phyloP scores from a whole-genome alignment of 176 grass and related monocot genomes.

The Cenchrus americanus region DNA sequence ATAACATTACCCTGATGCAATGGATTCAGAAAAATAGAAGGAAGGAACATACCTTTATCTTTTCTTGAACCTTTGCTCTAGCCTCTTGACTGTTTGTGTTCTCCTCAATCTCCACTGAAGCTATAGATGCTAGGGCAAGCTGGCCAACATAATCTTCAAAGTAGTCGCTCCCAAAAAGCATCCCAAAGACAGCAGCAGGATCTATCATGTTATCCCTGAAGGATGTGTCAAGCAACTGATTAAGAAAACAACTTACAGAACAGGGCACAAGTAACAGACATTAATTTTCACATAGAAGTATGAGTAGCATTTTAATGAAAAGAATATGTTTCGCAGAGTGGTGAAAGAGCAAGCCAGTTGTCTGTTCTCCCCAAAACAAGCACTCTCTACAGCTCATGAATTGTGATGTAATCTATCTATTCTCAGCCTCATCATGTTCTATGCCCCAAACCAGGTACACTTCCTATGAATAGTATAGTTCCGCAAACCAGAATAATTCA shows the following conservation, averaged over 20 bases:
- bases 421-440: neutral
- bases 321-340: neutral
- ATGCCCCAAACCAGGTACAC: neutral
- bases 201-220: constrained; percentile 90
- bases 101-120: constrained; percentile 77
- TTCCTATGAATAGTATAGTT: no score
- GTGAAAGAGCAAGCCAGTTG: neutral
- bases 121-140: constrained; percentile 87
- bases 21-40: constrained; percentile 20
- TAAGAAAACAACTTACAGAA: constrained; percentile 22
- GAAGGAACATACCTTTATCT: constrained; percentile 67
- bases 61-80: constrained; percentile 77
- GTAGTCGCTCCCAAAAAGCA: constrained; percentile 98
- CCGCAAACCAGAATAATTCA: no score
- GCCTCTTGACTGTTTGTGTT: constrained; percentile 61
- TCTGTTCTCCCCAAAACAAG: neutral
- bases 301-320: neutral
- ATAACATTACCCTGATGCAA: constrained; percentile 5
- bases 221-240: neutral
- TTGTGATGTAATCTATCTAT: neutral
- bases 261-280: neutral
- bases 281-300: neutral
- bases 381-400: neutral
- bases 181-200: constrained; percentile 93
- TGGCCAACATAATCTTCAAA: constrained; percentile 99